A percentile compares a stretch with the other conserved stretches of the same genome.
Conservation (phyloP, 352 stramenopile species). For the Peronospora belbahrii region DNA sequence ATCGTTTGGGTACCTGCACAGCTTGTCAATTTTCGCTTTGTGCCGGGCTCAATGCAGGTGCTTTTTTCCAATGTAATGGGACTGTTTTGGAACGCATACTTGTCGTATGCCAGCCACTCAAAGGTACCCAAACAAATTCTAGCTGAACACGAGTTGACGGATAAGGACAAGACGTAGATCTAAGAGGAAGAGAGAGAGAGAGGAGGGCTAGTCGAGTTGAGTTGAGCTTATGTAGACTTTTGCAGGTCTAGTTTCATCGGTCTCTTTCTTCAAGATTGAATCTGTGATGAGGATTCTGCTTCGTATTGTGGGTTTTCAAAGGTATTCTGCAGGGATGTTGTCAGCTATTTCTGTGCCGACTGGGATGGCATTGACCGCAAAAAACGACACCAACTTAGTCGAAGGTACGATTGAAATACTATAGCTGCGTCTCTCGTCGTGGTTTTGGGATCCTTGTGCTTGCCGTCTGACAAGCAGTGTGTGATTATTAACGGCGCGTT, state of each 20-base stretch:
- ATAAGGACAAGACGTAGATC: slow-evolving; percentile 1
- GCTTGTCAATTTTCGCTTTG: slow-evolving; percentile 77
- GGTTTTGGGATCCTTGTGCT: slow-evolving; percentile 3
- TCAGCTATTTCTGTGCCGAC: slow-evolving; percentile 48
- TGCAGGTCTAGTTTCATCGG: not conserved
- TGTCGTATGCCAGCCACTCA: slow-evolving; percentile 70
- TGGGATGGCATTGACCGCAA: slow-evolving; percentile 49
- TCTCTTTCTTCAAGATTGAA: not conserved
- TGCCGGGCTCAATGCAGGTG: slow-evolving; percentile 67
- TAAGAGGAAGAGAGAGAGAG: not conserved
- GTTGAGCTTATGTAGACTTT: not conserved
- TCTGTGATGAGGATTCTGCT: not conserved
- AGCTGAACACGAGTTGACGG: not conserved
- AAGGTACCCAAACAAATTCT: slow-evolving; percentile 12
- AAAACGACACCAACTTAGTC: slow-evolving; percentile 35
- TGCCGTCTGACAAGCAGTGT: slow-evolving; percentile 12
- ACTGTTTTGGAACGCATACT: slow-evolving; percentile 78
- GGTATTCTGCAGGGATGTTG: slow-evolving; percentile 18
- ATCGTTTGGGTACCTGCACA: slow-evolving; percentile 73
- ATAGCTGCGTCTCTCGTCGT: slow-evolving; percentile 12
- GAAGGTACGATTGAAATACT: slow-evolving; percentile 12
- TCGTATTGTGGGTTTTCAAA: slow-evolving; percentile 23
- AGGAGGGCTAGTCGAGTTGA: not conserved
- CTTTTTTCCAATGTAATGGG: slow-evolving; percentile 79
- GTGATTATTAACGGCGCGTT: slow-evolving; percentile 9